Evolutionary conservation across 306 rosid genomes (phyloP), one percentile per base, ranked within the genome.

Genomic region (Macrotyloma uniflorum): DNA sequence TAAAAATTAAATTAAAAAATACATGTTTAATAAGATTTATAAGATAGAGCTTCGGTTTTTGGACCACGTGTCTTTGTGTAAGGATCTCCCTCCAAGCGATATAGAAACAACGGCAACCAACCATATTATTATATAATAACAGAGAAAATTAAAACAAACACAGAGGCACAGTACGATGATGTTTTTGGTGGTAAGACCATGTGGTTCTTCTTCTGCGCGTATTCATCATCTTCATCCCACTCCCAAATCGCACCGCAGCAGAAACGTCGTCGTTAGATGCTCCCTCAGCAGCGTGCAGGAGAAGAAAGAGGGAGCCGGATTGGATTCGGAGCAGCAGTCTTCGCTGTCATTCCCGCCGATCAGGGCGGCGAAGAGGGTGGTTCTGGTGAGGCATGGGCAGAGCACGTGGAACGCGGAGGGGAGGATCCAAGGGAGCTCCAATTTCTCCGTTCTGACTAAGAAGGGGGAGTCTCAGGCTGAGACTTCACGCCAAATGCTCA

Each of bases 341-440:
- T 83, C 86, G 69, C 28, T 40, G 19, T 76, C 86, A 32, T 83
- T 90, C 33, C 93, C 86, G 58, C 86, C 86, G 1, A 73, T 89
- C 15, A 90, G 62, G 85, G 71, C 58, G 24, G 83, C 90, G 2
- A 94, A 92, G 91, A 87, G 97, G 67, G 97, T 94, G 49, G 92
- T 95, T 38, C 83, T 92, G 80, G 98, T 95, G 65, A 86, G 98
- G 84, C 98, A 95, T 49, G 97, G 97, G 5, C 96, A 95, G 86
- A 95, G 98, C 87, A 95, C 93, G 16, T 95, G 98, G 98, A 95
- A 95, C 36, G 96, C 91, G 50, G 97, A 95, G 61, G 98, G 97
- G 8, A 83, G 98, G 76, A 94, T 94, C 67, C 98, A 94, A 86
- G 98, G 98, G 1, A 92, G 98, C 87, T 94, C 97, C 55, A 59